Percentiles rank a stretch among this genome's conserved stretches.
phyloP scores from a whole-genome alignment of 768 basidiomycete genomes.

The Royoungia palumana region DNA sequence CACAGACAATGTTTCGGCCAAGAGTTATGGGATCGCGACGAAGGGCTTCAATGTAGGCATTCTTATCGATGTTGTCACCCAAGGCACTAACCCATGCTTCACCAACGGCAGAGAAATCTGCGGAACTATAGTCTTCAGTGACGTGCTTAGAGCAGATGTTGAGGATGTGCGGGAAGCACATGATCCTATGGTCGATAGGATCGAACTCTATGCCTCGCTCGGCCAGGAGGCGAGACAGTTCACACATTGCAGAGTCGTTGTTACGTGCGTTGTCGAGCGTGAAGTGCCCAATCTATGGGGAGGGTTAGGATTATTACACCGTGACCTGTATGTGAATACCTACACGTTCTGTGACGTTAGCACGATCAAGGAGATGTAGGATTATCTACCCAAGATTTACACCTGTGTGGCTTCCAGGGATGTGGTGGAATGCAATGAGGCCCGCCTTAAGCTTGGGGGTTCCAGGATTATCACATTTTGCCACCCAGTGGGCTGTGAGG shows the following conservation, averaged over 20 bases:
- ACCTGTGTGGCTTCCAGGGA: too few species aligned
- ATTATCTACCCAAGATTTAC: too few species aligned
- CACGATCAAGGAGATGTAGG: too few species aligned
- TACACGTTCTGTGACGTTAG: not conserved
- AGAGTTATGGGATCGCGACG: not conserved
- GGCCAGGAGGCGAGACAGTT: too few species aligned
- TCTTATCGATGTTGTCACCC: not conserved
- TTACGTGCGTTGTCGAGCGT: too few species aligned
- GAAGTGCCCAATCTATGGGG: too few species aligned
- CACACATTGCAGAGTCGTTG: not conserved
- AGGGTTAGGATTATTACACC: too few species aligned
- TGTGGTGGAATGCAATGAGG: too few species aligned
- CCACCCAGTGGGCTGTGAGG: too few species aligned
- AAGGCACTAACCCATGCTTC: not conserved
- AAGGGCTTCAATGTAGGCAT: not conserved
- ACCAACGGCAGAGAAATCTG: not conserved
- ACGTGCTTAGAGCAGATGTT: conserved; percentile 13
- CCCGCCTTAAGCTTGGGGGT: too few species aligned
- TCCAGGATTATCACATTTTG: too few species aligned
- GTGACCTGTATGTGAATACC: not conserved
- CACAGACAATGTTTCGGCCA: not conserved
- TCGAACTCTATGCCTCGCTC: too few species aligned
- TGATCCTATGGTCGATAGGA: not conserved
- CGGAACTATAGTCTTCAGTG: not conserved
- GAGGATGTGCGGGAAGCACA: conserved; percentile 21